Conservation (phyloP, 2,329 filamentous ascomycete species). For the Botrytis medusae region DNA sequence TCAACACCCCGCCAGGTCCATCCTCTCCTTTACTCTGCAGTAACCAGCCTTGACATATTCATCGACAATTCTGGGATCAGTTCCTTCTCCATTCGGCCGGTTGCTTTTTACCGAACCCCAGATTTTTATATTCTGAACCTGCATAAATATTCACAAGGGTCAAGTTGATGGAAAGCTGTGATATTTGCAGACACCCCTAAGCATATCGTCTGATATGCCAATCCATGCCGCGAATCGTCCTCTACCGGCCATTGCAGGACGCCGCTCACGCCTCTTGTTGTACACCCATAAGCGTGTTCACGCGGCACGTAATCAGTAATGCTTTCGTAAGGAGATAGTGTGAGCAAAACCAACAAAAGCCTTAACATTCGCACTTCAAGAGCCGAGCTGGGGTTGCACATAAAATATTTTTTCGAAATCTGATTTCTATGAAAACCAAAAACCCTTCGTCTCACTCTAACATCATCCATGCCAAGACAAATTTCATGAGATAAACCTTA, state of each 20-base stretch:
- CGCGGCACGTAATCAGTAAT: slow-evolving; percentile 31
- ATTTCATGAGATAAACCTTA: slow-evolving; percentile 28
- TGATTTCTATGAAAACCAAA: background rate
- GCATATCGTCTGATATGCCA: slow-evolving; percentile 36
- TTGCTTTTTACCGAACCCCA: slow-evolving; percentile 37
- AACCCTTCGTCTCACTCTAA: background rate
- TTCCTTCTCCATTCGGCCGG: slow-evolving; percentile 25
- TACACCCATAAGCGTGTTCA: slow-evolving; percentile 23
- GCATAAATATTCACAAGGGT: slow-evolving; percentile 35
- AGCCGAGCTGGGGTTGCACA: slow-evolving; percentile 21
- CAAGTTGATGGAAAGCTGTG: slow-evolving; percentile 21
- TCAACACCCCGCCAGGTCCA: background rate
- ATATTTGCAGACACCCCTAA: slow-evolving; percentile 25
- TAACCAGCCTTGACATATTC: background rate
- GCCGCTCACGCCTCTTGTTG: background rate
- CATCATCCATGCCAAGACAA: background rate
- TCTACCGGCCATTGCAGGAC: slow-evolving; percentile 6
- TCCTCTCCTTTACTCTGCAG: background rate
- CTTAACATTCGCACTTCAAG: slow-evolving; percentile 14
- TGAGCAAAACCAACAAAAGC: slow-evolving; percentile 26
- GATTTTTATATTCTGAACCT: slow-evolving; percentile 34
- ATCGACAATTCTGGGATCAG: background rate
- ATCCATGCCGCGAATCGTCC: slow-evolving; percentile 23
- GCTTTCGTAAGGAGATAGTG: slow-evolving; percentile 29
- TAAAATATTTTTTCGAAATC: slow-evolving; percentile 14